Percentiles rank a stretch among this genome's conserved stretches.
Evolutionary conservation across 768 basidiomycete genomes (phyloP).

Genomic region (Suillus decipiens): DNA sequence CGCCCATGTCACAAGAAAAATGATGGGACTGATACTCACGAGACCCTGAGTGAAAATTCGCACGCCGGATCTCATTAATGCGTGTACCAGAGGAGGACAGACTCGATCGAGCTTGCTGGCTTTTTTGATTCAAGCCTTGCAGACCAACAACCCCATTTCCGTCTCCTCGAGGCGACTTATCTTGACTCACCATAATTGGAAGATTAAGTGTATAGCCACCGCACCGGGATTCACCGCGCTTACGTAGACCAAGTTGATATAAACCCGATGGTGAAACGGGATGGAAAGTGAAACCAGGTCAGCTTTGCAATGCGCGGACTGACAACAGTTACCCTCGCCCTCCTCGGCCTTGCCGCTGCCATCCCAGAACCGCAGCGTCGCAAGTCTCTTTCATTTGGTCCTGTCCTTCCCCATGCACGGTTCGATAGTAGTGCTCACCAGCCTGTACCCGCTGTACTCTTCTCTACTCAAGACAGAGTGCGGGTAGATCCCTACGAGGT

Average conservation of each 20-base stretch:
- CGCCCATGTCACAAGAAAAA: too few species aligned
- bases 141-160: constrained; percentile 2
- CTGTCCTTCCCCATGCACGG: constrained; percentile 70
- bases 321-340: constrained; percentile 59
- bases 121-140: not conserved
- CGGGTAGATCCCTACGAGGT: constrained; percentile 56
- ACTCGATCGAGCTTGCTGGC: not conserved
- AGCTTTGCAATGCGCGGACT: constrained; percentile 57
- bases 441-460: constrained; percentile 39
- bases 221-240: constrained; percentile 2
- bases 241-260: not conserved
- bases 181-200: not conserved
- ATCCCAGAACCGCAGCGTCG: constrained; percentile 40
- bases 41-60: not conserved
- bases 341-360: constrained; percentile 57
- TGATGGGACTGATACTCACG: not conserved
- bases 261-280: not conserved
- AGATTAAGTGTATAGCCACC: constrained; percentile 4
- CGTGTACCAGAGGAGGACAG: not conserved
- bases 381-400: constrained; percentile 92
- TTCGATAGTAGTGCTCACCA: constrained; percentile 46
- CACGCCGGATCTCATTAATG: constrained; percentile 2
- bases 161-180: constrained; percentile 7
- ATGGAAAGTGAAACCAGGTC: not conserved
- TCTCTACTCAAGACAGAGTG: constrained; percentile 39